Evolutionary conservation across 2,329 filamentous ascomycete genomes (phyloP).

Genomic region (Lojkania enalia): DNA sequence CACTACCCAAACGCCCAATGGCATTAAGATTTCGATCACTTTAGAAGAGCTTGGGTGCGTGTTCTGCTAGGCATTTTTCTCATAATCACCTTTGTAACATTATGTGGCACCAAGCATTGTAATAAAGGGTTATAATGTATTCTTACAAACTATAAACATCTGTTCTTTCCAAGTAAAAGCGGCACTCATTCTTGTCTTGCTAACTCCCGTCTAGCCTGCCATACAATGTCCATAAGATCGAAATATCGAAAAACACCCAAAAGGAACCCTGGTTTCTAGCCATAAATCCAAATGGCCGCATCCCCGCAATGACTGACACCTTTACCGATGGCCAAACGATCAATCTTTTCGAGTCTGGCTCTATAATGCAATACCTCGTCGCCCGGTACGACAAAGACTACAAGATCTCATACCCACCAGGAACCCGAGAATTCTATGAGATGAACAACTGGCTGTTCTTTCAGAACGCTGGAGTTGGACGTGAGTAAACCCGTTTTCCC

Average conservation of each 20-base stretch:
- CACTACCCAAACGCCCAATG: conserved; percentile 82
- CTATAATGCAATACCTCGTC: conserved; percentile 82
- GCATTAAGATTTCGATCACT: conserved; percentile 85
- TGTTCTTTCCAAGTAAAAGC: too few species aligned
- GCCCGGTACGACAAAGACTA: conserved; percentile 80
- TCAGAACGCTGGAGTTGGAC: conserved; percentile 79
- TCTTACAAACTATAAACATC: too few species aligned
- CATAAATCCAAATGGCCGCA: conserved; percentile 92
- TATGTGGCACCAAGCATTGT: too few species aligned
- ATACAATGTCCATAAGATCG: conserved; percentile 75
- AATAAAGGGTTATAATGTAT: background rate
- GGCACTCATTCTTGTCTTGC: background rate
- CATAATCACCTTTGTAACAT: too few species aligned
- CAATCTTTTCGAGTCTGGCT: conserved; percentile 78
- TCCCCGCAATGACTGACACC: conserved; percentile 80
- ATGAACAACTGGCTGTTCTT: conserved; percentile 70
- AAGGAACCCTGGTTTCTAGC: conserved; percentile 86
- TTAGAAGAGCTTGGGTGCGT: conserved; percentile 74
- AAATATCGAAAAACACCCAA: conserved; percentile 75
- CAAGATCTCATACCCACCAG: conserved; percentile 78
- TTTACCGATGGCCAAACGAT: conserved; percentile 74
- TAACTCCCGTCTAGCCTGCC: conserved; percentile 52
- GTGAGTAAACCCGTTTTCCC: too few species aligned
- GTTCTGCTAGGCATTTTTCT: too few species aligned
- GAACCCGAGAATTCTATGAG: conserved; percentile 75